Evolutionary conservation across 2,329 filamentous ascomycete genomes (phyloP).

Genomic region (Triangularia verruculosa): DNA sequence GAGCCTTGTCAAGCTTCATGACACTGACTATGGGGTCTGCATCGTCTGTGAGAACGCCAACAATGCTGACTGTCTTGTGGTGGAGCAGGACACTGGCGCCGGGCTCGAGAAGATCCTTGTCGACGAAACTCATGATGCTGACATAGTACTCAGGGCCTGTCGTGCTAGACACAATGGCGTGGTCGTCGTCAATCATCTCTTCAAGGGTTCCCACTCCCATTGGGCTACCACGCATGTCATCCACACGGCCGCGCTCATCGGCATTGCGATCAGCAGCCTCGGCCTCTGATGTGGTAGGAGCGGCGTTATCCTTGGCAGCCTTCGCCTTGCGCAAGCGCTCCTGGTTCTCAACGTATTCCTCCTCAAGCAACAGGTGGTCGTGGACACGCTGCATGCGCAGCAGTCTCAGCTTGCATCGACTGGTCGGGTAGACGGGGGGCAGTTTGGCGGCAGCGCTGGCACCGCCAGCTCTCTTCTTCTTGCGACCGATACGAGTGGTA

Average conservation of each 20-base stretch:
- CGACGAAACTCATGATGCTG: constrained; percentile 99
- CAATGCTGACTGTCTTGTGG: constrained; percentile 96
- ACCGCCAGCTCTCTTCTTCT: constrained; percentile 95
- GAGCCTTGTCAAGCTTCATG: constrained; percentile 99
- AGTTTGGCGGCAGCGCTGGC: constrained; percentile 95
- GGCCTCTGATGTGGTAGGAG: constrained; percentile 59
- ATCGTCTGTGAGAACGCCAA: constrained; percentile 94
- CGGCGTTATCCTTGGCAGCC: constrained; percentile 67
- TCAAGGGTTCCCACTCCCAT: constrained; percentile 98
- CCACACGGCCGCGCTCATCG: constrained; percentile 89
- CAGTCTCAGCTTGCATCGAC: constrained; percentile 94
- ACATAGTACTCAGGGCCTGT: constrained; percentile 99
- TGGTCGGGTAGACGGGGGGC: constrained; percentile 88
- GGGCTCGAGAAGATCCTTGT: constrained; percentile 96
- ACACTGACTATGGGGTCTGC: constrained; percentile 93
- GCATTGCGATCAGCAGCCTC: constrained; percentile 83
- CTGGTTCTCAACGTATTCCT: constrained; percentile 99
- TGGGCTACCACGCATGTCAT: constrained; percentile 97
- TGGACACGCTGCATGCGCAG: constrained; percentile 98
- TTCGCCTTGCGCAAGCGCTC: constrained; percentile 93
- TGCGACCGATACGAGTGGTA: constrained; percentile 93
- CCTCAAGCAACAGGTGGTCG: constrained; percentile 92
- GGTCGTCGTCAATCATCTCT: constrained; percentile 98
- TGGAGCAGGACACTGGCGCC: constrained; percentile 93
- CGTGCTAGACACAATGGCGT: constrained; percentile 95